phyloP scores from a whole-genome alignment of 2,329 filamentous ascomycete species.

The Balansia obtecta region DNA sequence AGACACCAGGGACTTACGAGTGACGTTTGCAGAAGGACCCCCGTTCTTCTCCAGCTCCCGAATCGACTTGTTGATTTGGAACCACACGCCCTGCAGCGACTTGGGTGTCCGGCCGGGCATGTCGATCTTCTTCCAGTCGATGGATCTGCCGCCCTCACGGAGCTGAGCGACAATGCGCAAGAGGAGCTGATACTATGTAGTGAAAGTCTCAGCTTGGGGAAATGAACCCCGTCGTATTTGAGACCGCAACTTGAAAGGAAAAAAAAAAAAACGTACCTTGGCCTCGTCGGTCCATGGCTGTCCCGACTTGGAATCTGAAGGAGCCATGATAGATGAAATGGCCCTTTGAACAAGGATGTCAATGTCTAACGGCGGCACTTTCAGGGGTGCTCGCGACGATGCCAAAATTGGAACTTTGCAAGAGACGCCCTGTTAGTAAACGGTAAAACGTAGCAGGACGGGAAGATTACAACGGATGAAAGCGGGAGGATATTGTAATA shows the following conservation, averaged over 20 bases:
- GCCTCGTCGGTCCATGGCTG: constrained; percentile 24
- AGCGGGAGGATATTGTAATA: no score
- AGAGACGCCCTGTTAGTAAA: no score
- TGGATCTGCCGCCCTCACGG: constrained; percentile 18
- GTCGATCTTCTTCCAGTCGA: constrained; percentile 23
- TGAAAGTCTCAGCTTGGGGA: not conserved
- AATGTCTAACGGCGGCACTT: no score
- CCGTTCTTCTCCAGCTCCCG: constrained; percentile 18
- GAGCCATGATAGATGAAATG: constrained; percentile 13
- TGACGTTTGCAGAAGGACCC: not conserved
- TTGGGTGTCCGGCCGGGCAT: constrained; percentile 27
- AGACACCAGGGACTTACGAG: no score
- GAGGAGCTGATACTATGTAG: constrained; percentile 21
- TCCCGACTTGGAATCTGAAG: constrained; percentile 12
- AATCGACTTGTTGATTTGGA: constrained; percentile 22
- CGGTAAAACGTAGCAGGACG: no score
- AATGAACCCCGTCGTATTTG: no score
- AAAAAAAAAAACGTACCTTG: constrained; percentile 15
- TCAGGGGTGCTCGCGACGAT: no score
- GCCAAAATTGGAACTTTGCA: no score
- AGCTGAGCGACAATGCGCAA: constrained; percentile 23
- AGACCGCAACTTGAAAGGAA: no score
- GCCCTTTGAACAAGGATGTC: not conserved
- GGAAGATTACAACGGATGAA: no score
- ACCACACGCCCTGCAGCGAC: constrained; percentile 25